Evolutionary conservation across 768 basidiomycete species (phyloP), one percentile per base, ranked within the genome.

Genomic region (Mycena sanguinolenta): DNA sequence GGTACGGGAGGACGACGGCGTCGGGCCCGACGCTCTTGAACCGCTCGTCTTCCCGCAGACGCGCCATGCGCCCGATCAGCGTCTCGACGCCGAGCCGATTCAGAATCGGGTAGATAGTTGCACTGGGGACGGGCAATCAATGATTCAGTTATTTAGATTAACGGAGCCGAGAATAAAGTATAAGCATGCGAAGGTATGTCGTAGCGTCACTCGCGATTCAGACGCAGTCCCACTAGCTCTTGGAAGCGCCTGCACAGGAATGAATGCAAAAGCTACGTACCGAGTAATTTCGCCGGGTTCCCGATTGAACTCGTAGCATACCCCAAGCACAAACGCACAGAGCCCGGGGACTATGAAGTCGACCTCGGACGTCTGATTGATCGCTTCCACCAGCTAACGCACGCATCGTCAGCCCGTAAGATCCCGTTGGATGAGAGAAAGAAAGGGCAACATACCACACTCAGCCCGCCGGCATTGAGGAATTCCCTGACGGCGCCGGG

Each of bases 211-310:
- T 16, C 39, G 54, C 60, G 42, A 57, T 63, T n/a, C 39, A 50
- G 57, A 63, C 21, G 36, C 32, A 30, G 25, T 7, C 17, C 25
- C 23, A 3, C 10, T 14, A 39, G 27, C n/a, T 46, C 44, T 46
- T n/a, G 44, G n/a, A 21, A n/a, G 7, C 7, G 49, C 3, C 30
- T 55, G 30, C 23, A 53, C 19, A 19, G 23, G 21, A 38, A 39
- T 52, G n/a, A 53, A 39, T 52, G 34, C 30, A 21, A 34, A 36
- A 1, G 60, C 54, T 34, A 76, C 88, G 63, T 62, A 94, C 94
- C 97, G 87, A n/a, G 95, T 95, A 63, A 99, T 95, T 76, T 98
- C 95, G 17, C 97, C 96, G 0, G 97, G 95, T 75, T 98, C 94
- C 46, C 95, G 90, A 79, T 98, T 95, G 84, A 93, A 99, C 82